Evolutionary conservation across 768 basidiomycete species (phyloP), one percentile per base, ranked within the genome.

Genomic region (Tylopilus vinaceipallidus): DNA sequence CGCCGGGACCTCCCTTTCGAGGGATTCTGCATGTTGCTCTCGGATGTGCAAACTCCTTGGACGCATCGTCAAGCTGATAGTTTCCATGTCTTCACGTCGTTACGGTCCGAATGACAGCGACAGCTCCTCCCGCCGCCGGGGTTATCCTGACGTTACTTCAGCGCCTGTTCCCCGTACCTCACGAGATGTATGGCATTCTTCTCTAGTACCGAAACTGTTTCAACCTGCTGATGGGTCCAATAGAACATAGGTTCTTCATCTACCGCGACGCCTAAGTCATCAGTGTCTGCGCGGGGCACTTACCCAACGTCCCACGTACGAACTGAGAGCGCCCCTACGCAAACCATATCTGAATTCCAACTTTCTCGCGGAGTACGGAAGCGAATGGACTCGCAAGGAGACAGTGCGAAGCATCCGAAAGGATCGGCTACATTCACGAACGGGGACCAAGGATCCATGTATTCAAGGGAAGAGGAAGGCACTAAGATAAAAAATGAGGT

Each of bases 21-120:
- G 42, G 35, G 35, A 14, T 47, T 33, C 42, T 57, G 42, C 37
- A 53, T 50, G 43, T 45, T 37, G 40, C 40, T 42, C 20, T 39
- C 29, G 58, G 16, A 61, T 57, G 58, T 48, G 55, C 45, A 45
- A 50, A 20, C 38, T 59, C 32, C 10, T 32, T 30, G 36, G 19
- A 6, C 55, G 44, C 39, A 17, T 61, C 45, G 17, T 45, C 55
- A 45, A 46, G 47, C 13, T 42, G 41, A 42, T 47, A 13, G 19
- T 27, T 39, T 48, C 45, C 51, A 53, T 50, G 59, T 42, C 46
- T 41, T 17, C 17, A 4, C 49, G 34, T 37, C 47, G 42, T 32
- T 49, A 33, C 32, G n/a, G 20, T 11, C 12, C 27, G 16, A 42
- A 42, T 2, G 29, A 27, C 11, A 42, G 29, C 9, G 47, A 41